A percentile compares a stretch with the other conserved stretches of the same genome.
Evolutionary conservation across 1,284 basidiomycete genomes (phyloP).

Genomic region (Porogramme epimiltina): DNA sequence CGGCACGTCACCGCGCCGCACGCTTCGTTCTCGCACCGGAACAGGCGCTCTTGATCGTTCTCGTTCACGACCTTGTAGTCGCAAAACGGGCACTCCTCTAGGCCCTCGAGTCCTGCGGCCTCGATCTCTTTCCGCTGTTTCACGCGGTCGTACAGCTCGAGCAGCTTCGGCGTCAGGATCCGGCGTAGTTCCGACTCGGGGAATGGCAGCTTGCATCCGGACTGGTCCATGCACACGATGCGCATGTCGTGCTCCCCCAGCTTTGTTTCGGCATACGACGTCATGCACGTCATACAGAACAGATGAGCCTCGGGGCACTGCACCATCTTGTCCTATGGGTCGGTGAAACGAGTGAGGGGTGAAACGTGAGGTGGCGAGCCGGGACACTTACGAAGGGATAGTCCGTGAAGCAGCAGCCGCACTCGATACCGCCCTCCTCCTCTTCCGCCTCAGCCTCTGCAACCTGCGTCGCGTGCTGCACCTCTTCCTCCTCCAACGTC

Average conservation of each 20-base stretch:
- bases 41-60: conserved; percentile 75
- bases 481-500: conserved; percentile 35
- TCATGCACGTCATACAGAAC: conserved; percentile 54
- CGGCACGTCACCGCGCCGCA: conserved; percentile 80
- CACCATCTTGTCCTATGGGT: conserved; percentile 70
- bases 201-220: conserved; percentile 71
- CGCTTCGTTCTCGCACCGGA: conserved; percentile 73
- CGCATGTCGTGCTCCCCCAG: conserved; percentile 42
- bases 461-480: conserved; percentile 33
- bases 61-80: conserved; percentile 84
- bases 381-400: conserved; percentile 65
- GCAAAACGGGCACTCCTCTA: conserved; percentile 89
- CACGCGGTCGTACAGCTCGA: conserved; percentile 75
- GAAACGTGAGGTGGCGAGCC: not conserved
- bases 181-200: conserved; percentile 66
- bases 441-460: conserved; percentile 34
- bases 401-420: conserved; percentile 79
- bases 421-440: conserved; percentile 64
- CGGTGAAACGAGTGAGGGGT: not conserved
- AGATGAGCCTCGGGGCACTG: conserved; percentile 78
- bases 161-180: conserved; percentile 61
- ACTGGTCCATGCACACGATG: conserved; percentile 82
- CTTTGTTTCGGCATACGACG: conserved; percentile 34
- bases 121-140: conserved; percentile 78
- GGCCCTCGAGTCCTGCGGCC: conserved; percentile 65